phyloP scores from a whole-genome alignment of 2,329 filamentous ascomycete genomes.

The Meredithiella fracta region DNA sequence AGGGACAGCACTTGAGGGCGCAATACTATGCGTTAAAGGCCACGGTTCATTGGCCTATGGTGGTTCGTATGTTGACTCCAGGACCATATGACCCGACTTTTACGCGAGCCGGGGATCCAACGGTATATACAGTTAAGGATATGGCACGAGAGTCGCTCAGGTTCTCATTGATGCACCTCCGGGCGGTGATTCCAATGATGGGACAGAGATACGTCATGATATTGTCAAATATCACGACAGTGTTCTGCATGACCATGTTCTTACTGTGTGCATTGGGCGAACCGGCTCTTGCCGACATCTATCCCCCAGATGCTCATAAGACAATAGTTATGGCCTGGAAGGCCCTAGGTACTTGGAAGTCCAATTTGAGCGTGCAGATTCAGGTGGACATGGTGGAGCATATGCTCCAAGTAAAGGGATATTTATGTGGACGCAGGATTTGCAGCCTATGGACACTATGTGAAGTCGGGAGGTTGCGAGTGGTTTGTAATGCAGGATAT shows the following conservation, averaged over 20 bases:
- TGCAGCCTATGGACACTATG: not conserved
- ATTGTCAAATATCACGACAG: constrained; percentile 15
- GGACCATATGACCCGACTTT: not conserved
- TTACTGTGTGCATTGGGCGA: constrained; percentile 14
- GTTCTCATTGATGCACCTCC: constrained; percentile 14
- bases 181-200: constrained; percentile 15
- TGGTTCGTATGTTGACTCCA: constrained; percentile 14
- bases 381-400: constrained; percentile 1
- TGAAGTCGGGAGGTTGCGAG: not conserved
- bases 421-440: not conserved
- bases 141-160: constrained; percentile 7
- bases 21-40: constrained; percentile 16
- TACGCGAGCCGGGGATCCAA: not conserved
- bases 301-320: constrained; percentile 8
- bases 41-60: constrained; percentile 16
- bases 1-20: constrained; percentile 14
- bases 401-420: not conserved
- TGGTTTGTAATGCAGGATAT: no score
- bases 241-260: constrained; percentile 15
- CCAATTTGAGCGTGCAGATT: constrained; percentile 6
- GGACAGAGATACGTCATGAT: constrained; percentile 15
- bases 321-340: constrained; percentile 10
- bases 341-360: constrained; percentile 8
- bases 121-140: not conserved
- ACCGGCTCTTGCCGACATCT: constrained; percentile 12